These are phyloP conservation scores for Heliamphora pulchella DNA, from an alignment of 179 eudicot species.

Conservation along the genomic window DNA sequence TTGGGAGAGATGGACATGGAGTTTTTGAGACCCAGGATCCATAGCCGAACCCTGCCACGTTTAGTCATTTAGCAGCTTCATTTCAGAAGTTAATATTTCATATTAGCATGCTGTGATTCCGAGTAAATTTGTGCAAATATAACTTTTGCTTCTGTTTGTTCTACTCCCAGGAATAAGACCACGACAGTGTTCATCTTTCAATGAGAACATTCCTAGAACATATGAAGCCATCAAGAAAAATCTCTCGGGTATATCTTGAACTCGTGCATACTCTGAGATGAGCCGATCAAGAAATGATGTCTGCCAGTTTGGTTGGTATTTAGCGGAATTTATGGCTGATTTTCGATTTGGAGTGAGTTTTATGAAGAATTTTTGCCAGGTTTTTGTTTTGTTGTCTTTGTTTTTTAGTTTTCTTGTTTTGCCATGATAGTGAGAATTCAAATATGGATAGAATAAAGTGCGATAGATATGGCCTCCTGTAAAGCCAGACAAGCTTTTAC, in stretches of 20 bases:
- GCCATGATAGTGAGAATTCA: not conserved
- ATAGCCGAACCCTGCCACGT: not conserved
- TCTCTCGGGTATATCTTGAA: not conserved
- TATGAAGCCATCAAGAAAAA: not conserved
- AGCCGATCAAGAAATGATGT: not conserved
- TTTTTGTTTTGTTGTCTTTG: not conserved
- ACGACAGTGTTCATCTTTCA: not conserved
- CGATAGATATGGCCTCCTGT: not conserved
- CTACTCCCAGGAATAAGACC: not conserved
- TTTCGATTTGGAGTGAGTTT: not conserved
- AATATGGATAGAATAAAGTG: slow-evolving; percentile 5
- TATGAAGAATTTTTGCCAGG: slow-evolving; percentile 9
- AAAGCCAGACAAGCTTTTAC: not conserved
- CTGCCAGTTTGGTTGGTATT: not conserved
- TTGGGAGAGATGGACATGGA: too few relatives aligned
- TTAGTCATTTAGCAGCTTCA: not conserved
- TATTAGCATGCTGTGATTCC: not conserved
- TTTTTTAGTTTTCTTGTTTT: not conserved
- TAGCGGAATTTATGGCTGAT: not conserved
- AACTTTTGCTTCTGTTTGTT: not conserved
- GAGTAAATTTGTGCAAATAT: not conserved
- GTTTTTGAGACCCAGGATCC: too few relatives aligned
- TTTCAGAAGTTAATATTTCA: not conserved
- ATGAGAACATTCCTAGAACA: not conserved
- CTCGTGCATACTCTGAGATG: not conserved